Conservation (phyloP, 2,329 filamentous ascomycete genomes). For the Pochonia chlamydosporia region DNA sequence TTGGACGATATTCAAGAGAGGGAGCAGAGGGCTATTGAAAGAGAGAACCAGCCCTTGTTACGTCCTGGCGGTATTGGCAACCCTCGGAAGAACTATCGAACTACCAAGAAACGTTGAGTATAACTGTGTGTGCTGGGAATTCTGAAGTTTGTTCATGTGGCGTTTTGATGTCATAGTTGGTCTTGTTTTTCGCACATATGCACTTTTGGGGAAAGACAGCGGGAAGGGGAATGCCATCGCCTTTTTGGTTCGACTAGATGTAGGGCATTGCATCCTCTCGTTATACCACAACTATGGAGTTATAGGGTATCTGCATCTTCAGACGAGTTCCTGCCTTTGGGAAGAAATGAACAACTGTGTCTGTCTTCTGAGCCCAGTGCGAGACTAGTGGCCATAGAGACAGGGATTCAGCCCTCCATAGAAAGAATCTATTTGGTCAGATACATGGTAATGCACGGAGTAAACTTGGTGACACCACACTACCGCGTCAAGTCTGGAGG, state of each 20-base stretch:
- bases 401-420: too few relatives aligned
- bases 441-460: too few relatives aligned
- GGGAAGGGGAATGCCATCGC: not conserved
- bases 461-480: too few relatives aligned
- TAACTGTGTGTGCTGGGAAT: not conserved
- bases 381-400: not conserved
- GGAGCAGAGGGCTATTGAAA: slow-evolving; percentile 43
- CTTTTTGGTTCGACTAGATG: not conserved
- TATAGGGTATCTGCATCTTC: not conserved
- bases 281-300: not conserved
- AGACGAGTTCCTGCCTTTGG: not conserved
- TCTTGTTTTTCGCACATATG: not conserved
- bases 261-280: not conserved
- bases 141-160: not conserved
- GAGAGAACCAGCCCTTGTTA: slow-evolving; percentile 45
- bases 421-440: too few relatives aligned
- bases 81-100: slow-evolving; percentile 33
- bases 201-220: not conserved
- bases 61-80: slow-evolving; percentile 45
- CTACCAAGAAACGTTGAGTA: slow-evolving; percentile 16
- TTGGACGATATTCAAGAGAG: slow-evolving; percentile 44
- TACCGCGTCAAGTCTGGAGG: too few relatives aligned
- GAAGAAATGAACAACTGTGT: not conserved
- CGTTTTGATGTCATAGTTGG: not conserved
- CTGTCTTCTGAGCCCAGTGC: not conserved